Conservation (phyloP, 306 rosid genomes). For the Dalbergia oliveri region DNA sequence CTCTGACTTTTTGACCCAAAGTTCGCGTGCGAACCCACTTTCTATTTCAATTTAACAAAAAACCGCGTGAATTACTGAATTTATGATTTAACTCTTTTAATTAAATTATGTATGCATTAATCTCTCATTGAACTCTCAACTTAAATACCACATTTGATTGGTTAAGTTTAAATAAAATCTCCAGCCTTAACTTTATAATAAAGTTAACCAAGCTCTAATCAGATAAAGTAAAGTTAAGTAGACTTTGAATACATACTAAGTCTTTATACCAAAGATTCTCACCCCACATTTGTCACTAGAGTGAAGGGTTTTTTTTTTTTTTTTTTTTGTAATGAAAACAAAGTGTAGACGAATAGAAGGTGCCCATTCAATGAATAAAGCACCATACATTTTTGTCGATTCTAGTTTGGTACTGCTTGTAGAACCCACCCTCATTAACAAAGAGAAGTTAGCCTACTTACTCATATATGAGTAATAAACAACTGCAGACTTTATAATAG, state of each 20-base stretch:
- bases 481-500: neutral
- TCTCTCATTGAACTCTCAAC: neutral
- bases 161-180: no score
- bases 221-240: no score
- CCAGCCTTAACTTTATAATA: no score
- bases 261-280: neutral
- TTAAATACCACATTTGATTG: no score
- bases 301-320: no score
- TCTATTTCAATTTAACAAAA: no score
- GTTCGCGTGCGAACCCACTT: no score
- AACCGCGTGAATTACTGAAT: no score
- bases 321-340: no score
- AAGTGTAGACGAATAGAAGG: neutral
- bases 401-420: neutral
- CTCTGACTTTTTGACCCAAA: no score
- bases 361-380: neutral
- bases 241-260: no score
- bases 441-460: neutral
- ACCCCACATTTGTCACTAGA: neutral
- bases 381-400: neutral
- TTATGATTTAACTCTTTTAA: neutral
- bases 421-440: neutral
- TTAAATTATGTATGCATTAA: neutral
- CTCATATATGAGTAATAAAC: neutral
- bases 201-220: no score